Evolutionary conservation across 805 yeast genomes (phyloP).

Genomic region (Zygosaccharomyces bisporus): DNA sequence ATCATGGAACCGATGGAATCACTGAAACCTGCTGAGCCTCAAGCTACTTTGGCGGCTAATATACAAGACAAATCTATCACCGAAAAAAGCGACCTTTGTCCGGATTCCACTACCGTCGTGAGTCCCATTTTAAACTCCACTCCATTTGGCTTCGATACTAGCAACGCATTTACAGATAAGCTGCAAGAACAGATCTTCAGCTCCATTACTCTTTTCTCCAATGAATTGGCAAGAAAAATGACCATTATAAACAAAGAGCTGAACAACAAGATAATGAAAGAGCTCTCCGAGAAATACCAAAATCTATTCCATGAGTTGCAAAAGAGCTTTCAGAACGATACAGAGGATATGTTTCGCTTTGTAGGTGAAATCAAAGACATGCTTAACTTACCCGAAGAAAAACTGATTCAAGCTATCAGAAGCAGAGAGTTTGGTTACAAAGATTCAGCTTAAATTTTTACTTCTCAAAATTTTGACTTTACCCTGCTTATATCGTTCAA

Average conservation of each 20-base stretch:
- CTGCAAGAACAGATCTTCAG: constrained; percentile 38
- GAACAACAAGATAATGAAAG: constrained; percentile 35
- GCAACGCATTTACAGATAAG: constrained; percentile 35
- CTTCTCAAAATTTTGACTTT: constrained; percentile 4
- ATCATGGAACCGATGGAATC: background rate
- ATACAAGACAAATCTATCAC: background rate
- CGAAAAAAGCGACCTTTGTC: constrained; percentile 7
- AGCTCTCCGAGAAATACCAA: constrained; percentile 38
- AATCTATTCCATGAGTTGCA: constrained; percentile 34
- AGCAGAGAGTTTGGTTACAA: constrained; percentile 16
- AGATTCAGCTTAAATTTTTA: background rate
- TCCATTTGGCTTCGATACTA: constrained; percentile 11
- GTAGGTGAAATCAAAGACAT: constrained; percentile 37
- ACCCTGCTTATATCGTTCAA: constrained; percentile 13
- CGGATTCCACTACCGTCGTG: constrained; percentile 13
- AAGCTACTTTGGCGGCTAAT: background rate
- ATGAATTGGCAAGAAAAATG: constrained; percentile 36
- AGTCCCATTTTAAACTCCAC: constrained; percentile 6
- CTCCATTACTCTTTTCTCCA: constrained; percentile 36
- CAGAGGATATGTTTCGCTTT: constrained; percentile 37
- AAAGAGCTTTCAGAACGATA: constrained; percentile 36
- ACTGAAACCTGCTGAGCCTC: background rate
- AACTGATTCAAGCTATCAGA: constrained; percentile 32
- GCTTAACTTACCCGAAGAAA: constrained; percentile 37
- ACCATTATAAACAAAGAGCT: constrained; percentile 38